These are phyloP conservation scores for Mycena citricolor DNA, from an alignment of 1,284 basidiomycete species.

Conservation along the genomic window DNA sequence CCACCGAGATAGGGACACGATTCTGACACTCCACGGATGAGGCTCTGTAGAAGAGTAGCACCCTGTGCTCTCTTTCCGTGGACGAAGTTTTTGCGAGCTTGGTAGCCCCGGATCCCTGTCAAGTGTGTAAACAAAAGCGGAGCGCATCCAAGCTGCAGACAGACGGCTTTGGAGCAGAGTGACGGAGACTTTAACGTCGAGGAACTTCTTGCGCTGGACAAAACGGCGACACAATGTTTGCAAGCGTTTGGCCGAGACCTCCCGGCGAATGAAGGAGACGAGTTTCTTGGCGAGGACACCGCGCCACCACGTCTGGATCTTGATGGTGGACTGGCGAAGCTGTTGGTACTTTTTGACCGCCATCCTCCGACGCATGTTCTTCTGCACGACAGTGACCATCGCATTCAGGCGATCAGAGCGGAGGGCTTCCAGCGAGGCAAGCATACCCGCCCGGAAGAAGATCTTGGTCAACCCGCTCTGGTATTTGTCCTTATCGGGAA, in stretches of 20 bases:
- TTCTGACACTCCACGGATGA: conserved; percentile 87
- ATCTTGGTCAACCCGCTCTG: conserved; percentile 97
- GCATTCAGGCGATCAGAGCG: conserved; percentile 86
- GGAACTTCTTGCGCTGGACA: conserved; percentile 73
- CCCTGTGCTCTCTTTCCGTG: conserved; percentile 65
- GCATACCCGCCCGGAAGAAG: conserved; percentile 99
- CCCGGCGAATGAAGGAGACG: conserved; percentile 70
- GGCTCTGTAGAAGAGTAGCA: conserved; percentile 77
- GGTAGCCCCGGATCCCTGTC: conserved; percentile 78
- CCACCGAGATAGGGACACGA: conserved; percentile 1
- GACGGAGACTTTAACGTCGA: conserved; percentile 63
- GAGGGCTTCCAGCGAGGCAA: conserved; percentile 93
- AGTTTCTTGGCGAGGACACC: conserved; percentile 75
- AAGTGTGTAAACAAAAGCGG: conserved; percentile 12
- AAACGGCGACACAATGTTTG: conserved; percentile 76
- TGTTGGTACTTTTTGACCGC: conserved; percentile 80
- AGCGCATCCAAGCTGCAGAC: conserved; percentile 35
- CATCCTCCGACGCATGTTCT: conserved; percentile 89
- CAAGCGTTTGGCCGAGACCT: conserved; percentile 75
- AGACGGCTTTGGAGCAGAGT: conserved; percentile 83
- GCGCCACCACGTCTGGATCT: conserved; percentile 94
- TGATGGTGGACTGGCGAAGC: conserved; percentile 75
- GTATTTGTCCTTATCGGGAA: conserved; percentile 94
- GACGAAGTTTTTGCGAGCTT: conserved; percentile 67
- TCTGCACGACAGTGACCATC: conserved; percentile 94